phyloP scores from a whole-genome alignment of 1,284 basidiomycete species.

The Cutaneotrichosporon sp. region DNA sequence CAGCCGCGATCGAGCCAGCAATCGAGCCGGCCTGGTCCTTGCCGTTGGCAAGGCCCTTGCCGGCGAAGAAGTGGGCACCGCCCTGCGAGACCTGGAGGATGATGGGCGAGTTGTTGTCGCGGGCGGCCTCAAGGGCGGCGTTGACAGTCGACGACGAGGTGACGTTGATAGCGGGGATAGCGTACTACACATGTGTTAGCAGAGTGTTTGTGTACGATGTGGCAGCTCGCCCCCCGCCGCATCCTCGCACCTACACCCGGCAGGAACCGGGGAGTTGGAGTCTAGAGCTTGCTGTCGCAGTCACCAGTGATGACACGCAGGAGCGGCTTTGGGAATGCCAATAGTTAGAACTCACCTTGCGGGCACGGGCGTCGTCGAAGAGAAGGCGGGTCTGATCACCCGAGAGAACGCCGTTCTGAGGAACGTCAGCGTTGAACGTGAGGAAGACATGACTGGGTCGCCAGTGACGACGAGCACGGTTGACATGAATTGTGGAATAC shows the following conservation, averaged over 20 bases:
- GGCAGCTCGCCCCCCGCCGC: background rate
- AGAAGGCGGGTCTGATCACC: conserved; percentile 84
- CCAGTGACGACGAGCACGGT: background rate
- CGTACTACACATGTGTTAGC: conserved; percentile 27
- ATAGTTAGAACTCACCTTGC: conserved; percentile 62
- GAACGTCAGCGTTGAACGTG: background rate
- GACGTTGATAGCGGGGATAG: conserved; percentile 58
- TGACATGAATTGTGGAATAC: background rate
- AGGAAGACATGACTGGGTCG: background rate
- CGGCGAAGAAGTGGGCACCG: conserved; percentile 93
- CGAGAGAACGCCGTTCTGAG: conserved; percentile 78
- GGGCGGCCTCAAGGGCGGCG: conserved; percentile 82
- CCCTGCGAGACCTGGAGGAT: conserved; percentile 98
- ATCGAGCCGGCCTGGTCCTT: conserved; percentile 92
- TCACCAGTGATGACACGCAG: background rate
- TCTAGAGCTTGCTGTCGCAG: background rate
- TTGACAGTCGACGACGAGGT: conserved; percentile 85
- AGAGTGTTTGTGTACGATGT: background rate
- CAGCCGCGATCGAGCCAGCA: conserved; percentile 85
- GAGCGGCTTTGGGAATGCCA: background rate
- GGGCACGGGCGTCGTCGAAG: conserved; percentile 78
- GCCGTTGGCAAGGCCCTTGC: conserved; percentile 87
- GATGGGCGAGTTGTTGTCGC: conserved; percentile 93
- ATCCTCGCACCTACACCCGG: background rate
- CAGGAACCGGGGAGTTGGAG: background rate